A percentile compares a stretch with the other conserved stretches of the same genome.
phyloP scores from a whole-genome alignment of 106 monocot genomes.

The Dioscorea zingiberensis region DNA sequence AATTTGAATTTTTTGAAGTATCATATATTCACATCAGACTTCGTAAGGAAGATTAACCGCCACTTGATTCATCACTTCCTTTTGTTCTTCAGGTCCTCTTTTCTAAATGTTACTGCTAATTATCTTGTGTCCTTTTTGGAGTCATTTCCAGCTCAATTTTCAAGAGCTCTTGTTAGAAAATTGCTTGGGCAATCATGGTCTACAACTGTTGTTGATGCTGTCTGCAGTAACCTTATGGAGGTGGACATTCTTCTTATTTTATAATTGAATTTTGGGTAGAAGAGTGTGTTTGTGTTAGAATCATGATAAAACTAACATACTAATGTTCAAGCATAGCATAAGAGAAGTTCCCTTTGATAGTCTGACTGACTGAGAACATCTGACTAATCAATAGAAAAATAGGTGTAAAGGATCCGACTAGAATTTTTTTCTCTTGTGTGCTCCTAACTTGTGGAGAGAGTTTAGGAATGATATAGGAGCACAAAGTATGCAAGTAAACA shows the following conservation, averaged over 20 bases:
- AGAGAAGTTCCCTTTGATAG: not conserved
- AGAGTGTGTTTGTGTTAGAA: no score
- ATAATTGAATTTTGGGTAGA: not conserved
- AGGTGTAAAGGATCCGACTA: no score
- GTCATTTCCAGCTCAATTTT: slow-evolving; percentile 37
- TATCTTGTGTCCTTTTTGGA: slow-evolving; percentile 47
- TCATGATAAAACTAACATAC: no score
- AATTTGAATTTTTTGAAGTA: not conserved
- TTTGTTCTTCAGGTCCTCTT: slow-evolving; percentile 44
- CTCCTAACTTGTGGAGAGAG: no score
- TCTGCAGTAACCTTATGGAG: slow-evolving; percentile 60
- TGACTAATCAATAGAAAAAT: no score
- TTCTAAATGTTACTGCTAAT: slow-evolving; percentile 51
- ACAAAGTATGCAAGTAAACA: no score
- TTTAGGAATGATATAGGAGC: no score
- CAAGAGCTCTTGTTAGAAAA: slow-evolving; percentile 36
- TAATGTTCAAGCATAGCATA: no score
- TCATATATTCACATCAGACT: not conserved
- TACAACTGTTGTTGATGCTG: slow-evolving; percentile 58
- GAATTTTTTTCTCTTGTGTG: no score
- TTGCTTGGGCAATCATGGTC: slow-evolving; percentile 70
- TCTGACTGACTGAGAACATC: no score
- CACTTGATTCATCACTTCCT: not conserved
- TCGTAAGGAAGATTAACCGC: not conserved
- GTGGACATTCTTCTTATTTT: slow-evolving; percentile 16